Evolutionary conservation across 108 stramenopile species (phyloP), one percentile per base, ranked within the genome.

Genomic region (Aurantiochytrium sp.): DNA sequence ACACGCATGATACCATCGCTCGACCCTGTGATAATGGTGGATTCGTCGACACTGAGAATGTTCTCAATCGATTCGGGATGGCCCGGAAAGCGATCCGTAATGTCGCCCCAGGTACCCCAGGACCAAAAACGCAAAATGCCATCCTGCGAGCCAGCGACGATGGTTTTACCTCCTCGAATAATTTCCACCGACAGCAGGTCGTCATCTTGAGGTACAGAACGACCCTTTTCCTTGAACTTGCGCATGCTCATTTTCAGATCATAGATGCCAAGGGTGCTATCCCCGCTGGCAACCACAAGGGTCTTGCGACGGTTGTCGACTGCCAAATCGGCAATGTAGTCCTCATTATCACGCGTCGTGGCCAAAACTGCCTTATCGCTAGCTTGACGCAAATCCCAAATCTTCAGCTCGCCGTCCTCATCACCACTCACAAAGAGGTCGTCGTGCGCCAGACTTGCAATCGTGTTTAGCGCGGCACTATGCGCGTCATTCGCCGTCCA

Each of bases 1-100:
- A 97, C 96, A 57, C 98, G 94, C 21, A 99, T 94, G 29, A 97
- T 89, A 4, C 98, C 98, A 90, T 98, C 98, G 45, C 96, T 95
- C 10, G 95, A 95, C 21, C 98, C 98, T 8, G 98, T 97, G 76
- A 98, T 87, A 8, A 99, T 88, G 8, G 97, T 98, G 72, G 96
- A 96, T 90, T 98, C 98, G 89, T 99, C 98, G 47, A 98, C 91
- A 89, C 96, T 97, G 5, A 97, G 88, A 51, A 99, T 76, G 19
- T 96, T 94, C 87, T 98, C 97, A 29, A 99, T 93, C 5, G 94
- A 94, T 14, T 94, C 90, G 5, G 97, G 97, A 91, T 98, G 98
- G 6, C 97, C 97, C 12, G 97, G 95, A 72, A 97, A 97, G 3
- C 98, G 95, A 92, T 98, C 97, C 44, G 95, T 93, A 18, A 91